phyloP scores from a whole-genome alignment of 1,284 basidiomycete species.

The Ganoderma sinense region DNA sequence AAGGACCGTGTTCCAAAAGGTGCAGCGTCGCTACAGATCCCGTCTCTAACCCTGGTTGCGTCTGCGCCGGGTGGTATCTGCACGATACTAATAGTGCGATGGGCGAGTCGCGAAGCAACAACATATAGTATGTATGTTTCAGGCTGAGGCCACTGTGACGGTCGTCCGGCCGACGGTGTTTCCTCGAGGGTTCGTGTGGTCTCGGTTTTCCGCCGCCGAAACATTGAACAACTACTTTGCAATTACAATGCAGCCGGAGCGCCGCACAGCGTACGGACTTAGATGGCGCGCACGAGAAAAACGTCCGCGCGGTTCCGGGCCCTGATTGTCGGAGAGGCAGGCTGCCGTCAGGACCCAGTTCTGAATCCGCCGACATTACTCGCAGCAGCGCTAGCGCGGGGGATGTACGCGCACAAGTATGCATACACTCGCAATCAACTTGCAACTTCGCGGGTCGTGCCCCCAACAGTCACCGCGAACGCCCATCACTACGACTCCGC shows the following conservation, averaged over 20 bases:
- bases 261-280: constrained; percentile 13
- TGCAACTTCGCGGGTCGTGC: no score
- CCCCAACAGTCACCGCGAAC: no score
- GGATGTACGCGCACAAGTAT: background rate
- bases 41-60: constrained; percentile 2
- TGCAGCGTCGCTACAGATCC: constrained; percentile 2
- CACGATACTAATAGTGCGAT: no score
- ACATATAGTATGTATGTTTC: background rate
- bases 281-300: background rate
- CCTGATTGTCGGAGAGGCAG: constrained; percentile 11
- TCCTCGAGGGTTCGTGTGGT: constrained; percentile 4
- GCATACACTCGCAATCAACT: background rate
- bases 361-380: constrained; percentile 11
- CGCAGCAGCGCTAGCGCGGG: background rate
- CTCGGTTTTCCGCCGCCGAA: background rate
- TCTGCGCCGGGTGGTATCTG: background rate
- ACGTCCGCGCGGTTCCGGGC: background rate
- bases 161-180: constrained; percentile 1
- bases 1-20: no score
- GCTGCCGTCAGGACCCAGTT: constrained; percentile 4
- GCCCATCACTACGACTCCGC: background rate
- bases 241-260: background rate
- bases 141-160: background rate
- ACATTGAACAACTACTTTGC: background rate
- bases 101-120: background rate